Evolutionary conservation across 768 basidiomycete species (phyloP).

Genomic region (Dioszegia aurantiaca): DNA sequence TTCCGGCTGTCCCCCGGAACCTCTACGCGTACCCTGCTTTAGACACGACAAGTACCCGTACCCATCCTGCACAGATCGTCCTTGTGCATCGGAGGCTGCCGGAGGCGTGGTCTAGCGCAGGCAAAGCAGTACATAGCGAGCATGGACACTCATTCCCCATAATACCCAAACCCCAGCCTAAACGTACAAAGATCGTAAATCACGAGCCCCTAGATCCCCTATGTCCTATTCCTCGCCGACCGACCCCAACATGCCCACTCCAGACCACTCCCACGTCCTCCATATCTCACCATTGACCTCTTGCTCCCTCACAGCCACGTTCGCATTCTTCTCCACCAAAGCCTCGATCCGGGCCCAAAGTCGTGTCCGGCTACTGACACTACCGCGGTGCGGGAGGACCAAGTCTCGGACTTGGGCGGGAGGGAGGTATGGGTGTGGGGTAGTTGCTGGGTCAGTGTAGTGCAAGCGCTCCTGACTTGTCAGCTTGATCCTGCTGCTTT

Average conservation of each 20-base stretch:
- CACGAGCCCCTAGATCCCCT: background rate
- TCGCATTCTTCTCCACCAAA: slow-evolving; percentile 48
- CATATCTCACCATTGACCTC: slow-evolving; percentile 48
- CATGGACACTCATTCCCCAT: too few relatives aligned
- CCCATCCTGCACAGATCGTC: too few relatives aligned
- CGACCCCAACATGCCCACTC: slow-evolving; percentile 22
- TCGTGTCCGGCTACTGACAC: slow-evolving; percentile 28
- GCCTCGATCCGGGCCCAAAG: slow-evolving; percentile 41
- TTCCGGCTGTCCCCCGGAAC: slow-evolving; percentile 1
- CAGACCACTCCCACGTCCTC: slow-evolving; percentile 51
- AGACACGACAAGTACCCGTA: too few relatives aligned
- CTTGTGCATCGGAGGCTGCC: too few relatives aligned
- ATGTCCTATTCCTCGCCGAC: background rate
- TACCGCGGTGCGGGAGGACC: slow-evolving; percentile 42
- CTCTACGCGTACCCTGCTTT: too few relatives aligned
- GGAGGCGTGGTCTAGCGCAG: too few relatives aligned
- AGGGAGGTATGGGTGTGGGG: slow-evolving; percentile 46
- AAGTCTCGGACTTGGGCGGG: slow-evolving; percentile 51
- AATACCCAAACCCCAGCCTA: too few relatives aligned
- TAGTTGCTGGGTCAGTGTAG: slow-evolving; percentile 47
- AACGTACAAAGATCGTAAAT: background rate
- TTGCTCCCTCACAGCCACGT: slow-evolving; percentile 44
- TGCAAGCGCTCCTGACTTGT: slow-evolving; percentile 41
- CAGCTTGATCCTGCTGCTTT: slow-evolving; percentile 7
- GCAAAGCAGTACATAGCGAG: too few relatives aligned